phyloP scores from a whole-genome alignment of 495 filamentous ascomycete species.

The Achaetomiella virescens region DNA sequence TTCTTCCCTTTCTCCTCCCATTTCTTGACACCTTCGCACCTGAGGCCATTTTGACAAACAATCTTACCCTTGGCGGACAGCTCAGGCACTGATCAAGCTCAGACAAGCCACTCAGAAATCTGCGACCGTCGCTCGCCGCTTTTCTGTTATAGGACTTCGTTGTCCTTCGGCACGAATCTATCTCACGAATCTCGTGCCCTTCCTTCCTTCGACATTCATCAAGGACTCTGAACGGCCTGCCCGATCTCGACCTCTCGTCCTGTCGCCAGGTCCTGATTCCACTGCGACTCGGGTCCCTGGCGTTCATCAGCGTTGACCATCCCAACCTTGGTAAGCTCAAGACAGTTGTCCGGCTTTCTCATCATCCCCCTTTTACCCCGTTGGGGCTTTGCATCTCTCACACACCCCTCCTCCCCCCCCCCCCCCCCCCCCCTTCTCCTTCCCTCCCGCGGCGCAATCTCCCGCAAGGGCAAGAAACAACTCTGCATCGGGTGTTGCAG shows the following conservation, averaged over 20 bases:
- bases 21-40: slow-evolving; percentile 9
- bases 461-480: background rate
- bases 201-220: background rate
- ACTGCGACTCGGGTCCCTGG: background rate
- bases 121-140: background rate
- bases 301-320: background rate
- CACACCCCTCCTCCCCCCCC: background rate
- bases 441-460: background rate
- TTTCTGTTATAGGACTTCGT: slow-evolving; percentile 14
- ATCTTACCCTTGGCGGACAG: background rate
- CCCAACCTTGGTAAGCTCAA: background rate
- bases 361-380: background rate
- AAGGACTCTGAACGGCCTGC: too few relatives aligned
- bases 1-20: slow-evolving; percentile 1
- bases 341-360: background rate
- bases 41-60: slow-evolving; percentile 17
- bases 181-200: background rate
- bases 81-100: background rate
- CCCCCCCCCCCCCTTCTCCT: background rate
- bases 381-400: too few relatives aligned
- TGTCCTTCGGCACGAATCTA: slow-evolving; percentile 11
- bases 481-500: slow-evolving; percentile 21
- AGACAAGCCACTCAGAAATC: background rate
- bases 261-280: slow-evolving; percentile 10
- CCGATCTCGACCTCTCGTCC: background rate